These are phyloP conservation scores for Zygoascus bituminiphila DNA, from an alignment of 805 yeast genomes.

Conservation along the genomic window DNA sequence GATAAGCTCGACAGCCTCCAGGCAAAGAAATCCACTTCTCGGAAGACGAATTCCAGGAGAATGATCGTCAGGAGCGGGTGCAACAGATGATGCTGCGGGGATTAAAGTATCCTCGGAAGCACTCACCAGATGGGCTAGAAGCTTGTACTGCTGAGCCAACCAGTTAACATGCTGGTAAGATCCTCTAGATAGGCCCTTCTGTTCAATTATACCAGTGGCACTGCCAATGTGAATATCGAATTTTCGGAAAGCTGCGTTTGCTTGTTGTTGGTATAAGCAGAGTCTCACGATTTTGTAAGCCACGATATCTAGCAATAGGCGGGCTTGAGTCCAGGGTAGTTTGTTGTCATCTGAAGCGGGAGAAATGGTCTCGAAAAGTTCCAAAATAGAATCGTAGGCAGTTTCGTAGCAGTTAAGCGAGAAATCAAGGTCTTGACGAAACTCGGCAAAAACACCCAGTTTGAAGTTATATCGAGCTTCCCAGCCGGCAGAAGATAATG, in stretches of 20 bases:
- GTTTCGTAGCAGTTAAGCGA: constrained; percentile 45
- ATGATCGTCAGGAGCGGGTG: constrained; percentile 17
- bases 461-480: constrained; percentile 45
- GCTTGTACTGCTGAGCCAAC: constrained; percentile 54
- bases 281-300: constrained; percentile 57
- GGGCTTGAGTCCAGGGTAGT: constrained; percentile 36
- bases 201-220: constrained; percentile 35
- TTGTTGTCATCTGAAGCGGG: constrained; percentile 15
- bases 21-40: constrained; percentile 17
- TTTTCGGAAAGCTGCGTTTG: constrained; percentile 51
- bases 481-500: constrained; percentile 34
- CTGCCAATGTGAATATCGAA: constrained; percentile 56
- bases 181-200: constrained; percentile 21
- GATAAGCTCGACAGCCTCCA: constrained; percentile 11
- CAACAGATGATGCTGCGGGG: constrained; percentile 34
- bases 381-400: constrained; percentile 44
- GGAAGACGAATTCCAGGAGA: constrained; percentile 15
- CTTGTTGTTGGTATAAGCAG: constrained; percentile 49
- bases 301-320: constrained; percentile 48
- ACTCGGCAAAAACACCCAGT: constrained; percentile 42
- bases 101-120: constrained; percentile 38
- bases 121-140: constrained; percentile 53
- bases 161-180: constrained; percentile 37
- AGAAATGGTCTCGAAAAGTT: constrained; percentile 28
- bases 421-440: constrained; percentile 39